These are phyloP conservation scores for Choiromyces venosus DNA, from an alignment of 495 filamentous ascomycete genomes.

Conservation along the genomic window DNA sequence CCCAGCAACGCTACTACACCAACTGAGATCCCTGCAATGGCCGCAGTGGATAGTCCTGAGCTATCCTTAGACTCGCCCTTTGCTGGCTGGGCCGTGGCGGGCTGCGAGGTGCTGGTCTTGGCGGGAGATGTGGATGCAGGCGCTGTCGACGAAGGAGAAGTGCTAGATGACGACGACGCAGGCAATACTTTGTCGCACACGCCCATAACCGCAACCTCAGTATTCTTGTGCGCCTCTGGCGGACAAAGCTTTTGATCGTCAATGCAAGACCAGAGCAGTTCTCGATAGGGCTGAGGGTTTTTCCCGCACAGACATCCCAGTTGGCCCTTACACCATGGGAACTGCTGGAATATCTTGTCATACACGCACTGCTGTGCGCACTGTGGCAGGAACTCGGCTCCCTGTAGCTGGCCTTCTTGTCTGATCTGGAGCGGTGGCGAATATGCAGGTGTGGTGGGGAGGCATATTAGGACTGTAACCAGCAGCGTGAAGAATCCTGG, in stretches of 20 bases:
- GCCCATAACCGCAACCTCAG: constrained; percentile 4
- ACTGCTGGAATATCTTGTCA: constrained; percentile 2
- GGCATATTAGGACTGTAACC: neutral
- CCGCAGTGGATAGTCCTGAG: constrained; percentile 10
- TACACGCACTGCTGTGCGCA: constrained; percentile 25
- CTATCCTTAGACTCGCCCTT: constrained; percentile 1
- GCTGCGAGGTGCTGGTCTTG: neutral
- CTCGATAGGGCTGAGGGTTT: constrained; percentile 7
- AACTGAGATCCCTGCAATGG: constrained; percentile 27
- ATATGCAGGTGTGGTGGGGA: neutral
- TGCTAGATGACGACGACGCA: neutral
- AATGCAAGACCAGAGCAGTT: constrained; percentile 26
- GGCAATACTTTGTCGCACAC: constrained; percentile 11
- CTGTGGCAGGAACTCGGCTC: constrained; percentile 13
- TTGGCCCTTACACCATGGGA: neutral
- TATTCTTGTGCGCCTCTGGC: neutral
- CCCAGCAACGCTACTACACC: constrained; percentile 18
- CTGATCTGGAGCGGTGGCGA: neutral
- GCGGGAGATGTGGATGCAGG: neutral
- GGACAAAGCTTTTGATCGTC: neutral
- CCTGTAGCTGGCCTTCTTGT: constrained; percentile 15
- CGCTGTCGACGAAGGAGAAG: neutral
- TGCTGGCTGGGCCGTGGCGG: neutral
- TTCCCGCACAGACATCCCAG: constrained; percentile 18
- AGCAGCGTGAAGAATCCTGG: neutral